Evolutionary conservation across 495 filamentous ascomycete species (phyloP).

Genomic region (Penicillium coprophilum): DNA sequence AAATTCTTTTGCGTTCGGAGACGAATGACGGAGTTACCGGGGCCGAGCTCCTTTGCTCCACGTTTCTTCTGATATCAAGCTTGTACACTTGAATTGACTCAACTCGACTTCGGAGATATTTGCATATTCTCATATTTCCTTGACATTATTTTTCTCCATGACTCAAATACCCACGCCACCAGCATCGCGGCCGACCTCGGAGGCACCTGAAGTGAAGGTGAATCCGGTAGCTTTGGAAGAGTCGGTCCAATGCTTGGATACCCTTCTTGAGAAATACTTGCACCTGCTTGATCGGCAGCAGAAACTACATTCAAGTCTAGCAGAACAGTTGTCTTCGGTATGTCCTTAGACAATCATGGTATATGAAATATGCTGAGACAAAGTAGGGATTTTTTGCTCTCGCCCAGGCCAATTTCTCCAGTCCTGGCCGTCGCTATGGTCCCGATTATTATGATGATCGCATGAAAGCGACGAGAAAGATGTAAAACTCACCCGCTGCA

Average conservation of each 20-base stretch:
- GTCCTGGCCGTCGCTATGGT: conserved; percentile 62
- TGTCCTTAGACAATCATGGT: conserved; percentile 8
- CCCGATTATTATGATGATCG: conserved; percentile 68
- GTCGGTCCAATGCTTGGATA: conserved; percentile 53
- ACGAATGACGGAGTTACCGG: conserved; percentile 49
- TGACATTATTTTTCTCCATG: conserved; percentile 26
- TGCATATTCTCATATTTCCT: neutral
- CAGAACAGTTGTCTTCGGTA: conserved; percentile 57
- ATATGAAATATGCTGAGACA: conserved; percentile 20
- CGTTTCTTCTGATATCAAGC: conserved; percentile 7
- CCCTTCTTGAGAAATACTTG: conserved; percentile 68
- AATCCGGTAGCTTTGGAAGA: conserved; percentile 29
- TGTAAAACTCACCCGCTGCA: conserved; percentile 24
- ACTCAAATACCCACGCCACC: conserved; percentile 41
- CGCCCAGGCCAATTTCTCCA: conserved; percentile 70
- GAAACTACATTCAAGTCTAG: conserved; percentile 54
- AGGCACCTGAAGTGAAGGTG: conserved; percentile 24
- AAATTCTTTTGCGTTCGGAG: conserved; percentile 43
- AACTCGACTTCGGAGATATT: neutral
- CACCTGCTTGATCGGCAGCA: conserved; percentile 69
- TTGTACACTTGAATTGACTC: neutral
- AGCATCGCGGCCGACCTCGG: conserved; percentile 35
- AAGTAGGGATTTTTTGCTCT: conserved; percentile 53
- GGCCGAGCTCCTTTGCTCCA: conserved; percentile 34
- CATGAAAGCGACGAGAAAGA: conserved; percentile 61